Evolutionary conservation across 2,329 filamentous ascomycete genomes (phyloP).

Genomic region (Nannizziopsis arthrosporioides): DNA sequence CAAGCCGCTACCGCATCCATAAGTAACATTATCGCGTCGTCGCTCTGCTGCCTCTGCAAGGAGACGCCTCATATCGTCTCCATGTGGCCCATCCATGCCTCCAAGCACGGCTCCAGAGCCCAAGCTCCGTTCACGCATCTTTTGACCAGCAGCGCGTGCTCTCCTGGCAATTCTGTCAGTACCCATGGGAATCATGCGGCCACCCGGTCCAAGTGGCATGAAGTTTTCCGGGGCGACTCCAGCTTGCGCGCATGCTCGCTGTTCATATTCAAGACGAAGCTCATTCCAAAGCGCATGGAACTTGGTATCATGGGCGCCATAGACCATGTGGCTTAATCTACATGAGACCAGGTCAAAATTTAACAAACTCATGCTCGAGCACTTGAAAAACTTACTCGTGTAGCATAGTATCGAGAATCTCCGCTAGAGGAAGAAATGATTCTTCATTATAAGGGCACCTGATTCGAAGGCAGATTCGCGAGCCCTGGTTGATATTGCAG

Average conservation of each 20-base stretch:
- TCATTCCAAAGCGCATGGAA: slow-evolving; percentile 86
- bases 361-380: slow-evolving; percentile 1
- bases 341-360: slow-evolving; percentile 12
- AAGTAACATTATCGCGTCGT: slow-evolving; percentile 49
- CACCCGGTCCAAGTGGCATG: slow-evolving; percentile 45
- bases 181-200: slow-evolving; percentile 45
- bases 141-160: slow-evolving; percentile 63
- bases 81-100: slow-evolving; percentile 46
- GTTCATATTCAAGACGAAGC: slow-evolving; percentile 72
- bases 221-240: slow-evolving; percentile 48
- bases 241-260: slow-evolving; percentile 62
- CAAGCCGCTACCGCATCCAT: slow-evolving; percentile 64
- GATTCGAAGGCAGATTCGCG: slow-evolving; percentile 70
- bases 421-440: slow-evolving; percentile 69
- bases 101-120: slow-evolving; percentile 64
- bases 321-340: slow-evolving; percentile 68
- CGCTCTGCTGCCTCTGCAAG: slow-evolving; percentile 62
- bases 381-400: slow-evolving; percentile 52
- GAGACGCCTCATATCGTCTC: slow-evolving; percentile 57
- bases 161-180: slow-evolving; percentile 59
- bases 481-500: slow-evolving; percentile 65
- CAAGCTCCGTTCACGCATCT: slow-evolving; percentile 45
- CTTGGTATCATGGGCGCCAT: slow-evolving; percentile 67
- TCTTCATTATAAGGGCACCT: slow-evolving; percentile 61
- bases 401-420: slow-evolving; percentile 79